Percentiles rank a stretch among this genome's conserved stretches.
Conservation (phyloP, 192 early-diverging fungal genomes). For the Neocallimastix lanati region DNA sequence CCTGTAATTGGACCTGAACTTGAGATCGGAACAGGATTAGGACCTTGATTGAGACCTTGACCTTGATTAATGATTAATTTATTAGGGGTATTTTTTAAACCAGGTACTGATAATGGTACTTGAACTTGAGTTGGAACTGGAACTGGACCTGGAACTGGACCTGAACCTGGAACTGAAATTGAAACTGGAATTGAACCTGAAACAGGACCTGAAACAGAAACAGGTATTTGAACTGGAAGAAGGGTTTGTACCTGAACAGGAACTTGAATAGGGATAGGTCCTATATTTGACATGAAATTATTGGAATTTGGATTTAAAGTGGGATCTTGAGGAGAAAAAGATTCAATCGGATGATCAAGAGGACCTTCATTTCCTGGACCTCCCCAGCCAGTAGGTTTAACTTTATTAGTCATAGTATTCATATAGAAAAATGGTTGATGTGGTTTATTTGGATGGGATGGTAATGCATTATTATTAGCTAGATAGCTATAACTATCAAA, state of each 20-base stretch:
- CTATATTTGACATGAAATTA: neutral
- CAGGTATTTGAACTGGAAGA: too few species aligned
- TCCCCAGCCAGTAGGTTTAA: neutral
- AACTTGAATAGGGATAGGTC: too few species aligned
- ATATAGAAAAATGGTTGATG: neutral
- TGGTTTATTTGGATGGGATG: neutral
- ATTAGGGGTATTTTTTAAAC: neutral
- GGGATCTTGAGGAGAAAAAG: neutral
- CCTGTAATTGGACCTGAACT: too few species aligned
- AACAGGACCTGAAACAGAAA: too few species aligned
- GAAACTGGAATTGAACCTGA: too few species aligned
- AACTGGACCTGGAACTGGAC: too few species aligned
- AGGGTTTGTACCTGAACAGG: too few species aligned
- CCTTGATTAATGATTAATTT: neutral
- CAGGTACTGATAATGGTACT: too few species aligned
- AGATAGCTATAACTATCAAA: neutral
- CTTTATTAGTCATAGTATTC: neutral
- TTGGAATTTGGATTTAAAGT: neutral
- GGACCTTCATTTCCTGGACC: too few species aligned
- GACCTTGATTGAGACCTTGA: neutral
- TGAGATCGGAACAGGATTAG: too few species aligned
- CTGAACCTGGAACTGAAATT: too few species aligned
- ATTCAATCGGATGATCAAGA: neutral
- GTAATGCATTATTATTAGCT: neutral
- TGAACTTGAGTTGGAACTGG: too few species aligned